Evolutionary conservation across 306 rosid species (phyloP), one percentile per base, ranked within the genome.

Genomic region (Sindora glabra): DNA sequence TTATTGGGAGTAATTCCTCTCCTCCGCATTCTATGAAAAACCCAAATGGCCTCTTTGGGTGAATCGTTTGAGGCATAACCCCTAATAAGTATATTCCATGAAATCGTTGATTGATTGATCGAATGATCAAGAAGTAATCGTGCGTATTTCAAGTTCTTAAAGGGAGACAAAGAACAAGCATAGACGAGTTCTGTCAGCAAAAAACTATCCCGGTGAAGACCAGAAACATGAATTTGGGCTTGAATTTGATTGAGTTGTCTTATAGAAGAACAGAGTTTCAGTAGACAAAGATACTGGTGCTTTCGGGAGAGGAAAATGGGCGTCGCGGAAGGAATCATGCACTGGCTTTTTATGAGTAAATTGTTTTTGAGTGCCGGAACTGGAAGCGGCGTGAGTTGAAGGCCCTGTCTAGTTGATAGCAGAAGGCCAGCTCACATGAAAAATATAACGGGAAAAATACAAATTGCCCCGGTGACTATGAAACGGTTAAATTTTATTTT

Each of bases 21-120:
- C 52, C 65, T 13, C 1, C 84, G 81, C 96, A 92, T 85, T 64
- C 58, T 65, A 0, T 59, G 77, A 44, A 83, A 88, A 7, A 74
- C 73, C 76, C 64, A 68, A 16, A 92, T 65, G 73, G 90, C 81
- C 49, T 79, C 62, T 3, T 32, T 26, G 4, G 94, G 81, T 0
- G 83, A 73, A 62, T 72, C 65, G 33, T 77, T 79, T 3, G 85
- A 71, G 17, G 90, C 69, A 45, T 70, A 92, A 36, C 86, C 98
- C 23, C 96, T 66, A 65, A 92, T 76, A 67, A 88, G 81, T 19
- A 88, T 64, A 75, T 85, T 91, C 90, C 89, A 91, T 0, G 95
- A 82, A 58, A 69, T 72, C 1, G 79, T 80, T 18, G 81, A 72
- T n/a, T 72, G 52, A 32, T 55, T 36, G 39, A 38, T 26, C 26